Conservation (phyloP, 805 yeast genomes). For the Yarrowia alimentaria region DNA sequence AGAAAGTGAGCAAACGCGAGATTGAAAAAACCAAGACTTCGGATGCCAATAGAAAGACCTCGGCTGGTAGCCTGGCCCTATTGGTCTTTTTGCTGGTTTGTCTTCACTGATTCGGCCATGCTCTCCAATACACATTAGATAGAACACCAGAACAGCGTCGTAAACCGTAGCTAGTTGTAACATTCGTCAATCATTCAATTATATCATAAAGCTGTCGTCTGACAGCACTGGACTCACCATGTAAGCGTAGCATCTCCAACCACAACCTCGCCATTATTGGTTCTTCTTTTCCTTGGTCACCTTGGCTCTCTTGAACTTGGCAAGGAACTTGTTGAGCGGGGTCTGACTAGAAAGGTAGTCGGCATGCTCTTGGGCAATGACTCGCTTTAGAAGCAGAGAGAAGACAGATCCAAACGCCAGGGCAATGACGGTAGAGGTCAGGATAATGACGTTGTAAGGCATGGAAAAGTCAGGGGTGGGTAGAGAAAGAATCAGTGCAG, state of each 20-base stretch:
- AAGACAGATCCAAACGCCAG: conserved; percentile 83
- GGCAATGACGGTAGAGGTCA: conserved; percentile 92
- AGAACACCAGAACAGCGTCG: too few species aligned
- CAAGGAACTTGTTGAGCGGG: conserved; percentile 18
- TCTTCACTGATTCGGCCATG: neutral
- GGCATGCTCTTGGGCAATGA: conserved; percentile 68
- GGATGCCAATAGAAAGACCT: neutral
- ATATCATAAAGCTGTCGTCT: too few species aligned
- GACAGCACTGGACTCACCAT: too few species aligned
- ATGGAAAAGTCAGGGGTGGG: conserved; percentile 98
- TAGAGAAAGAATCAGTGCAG: conserved; percentile 78
- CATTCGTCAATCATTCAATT: conserved; percentile 12
- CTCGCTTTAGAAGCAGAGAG: conserved; percentile 70
- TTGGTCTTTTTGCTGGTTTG: conserved; percentile 1
- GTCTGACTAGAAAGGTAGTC: conserved; percentile 29
- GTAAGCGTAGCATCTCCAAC: too few species aligned
- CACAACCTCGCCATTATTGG: conserved; percentile 1
- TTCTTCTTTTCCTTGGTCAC: conserved; percentile 24
- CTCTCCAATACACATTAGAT: neutral
- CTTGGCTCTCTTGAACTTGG: conserved; percentile 17
- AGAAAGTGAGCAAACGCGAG: neutral
- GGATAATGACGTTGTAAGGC: conserved; percentile 96
- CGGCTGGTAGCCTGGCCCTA: neutral
- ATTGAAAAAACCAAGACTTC: conserved; percentile 4
- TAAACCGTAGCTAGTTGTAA: too few species aligned